Evolutionary conservation across 73 alveolate genomes (phyloP), one percentile per base, ranked within the genome.

Genomic region (Stentor roeselii): DNA sequence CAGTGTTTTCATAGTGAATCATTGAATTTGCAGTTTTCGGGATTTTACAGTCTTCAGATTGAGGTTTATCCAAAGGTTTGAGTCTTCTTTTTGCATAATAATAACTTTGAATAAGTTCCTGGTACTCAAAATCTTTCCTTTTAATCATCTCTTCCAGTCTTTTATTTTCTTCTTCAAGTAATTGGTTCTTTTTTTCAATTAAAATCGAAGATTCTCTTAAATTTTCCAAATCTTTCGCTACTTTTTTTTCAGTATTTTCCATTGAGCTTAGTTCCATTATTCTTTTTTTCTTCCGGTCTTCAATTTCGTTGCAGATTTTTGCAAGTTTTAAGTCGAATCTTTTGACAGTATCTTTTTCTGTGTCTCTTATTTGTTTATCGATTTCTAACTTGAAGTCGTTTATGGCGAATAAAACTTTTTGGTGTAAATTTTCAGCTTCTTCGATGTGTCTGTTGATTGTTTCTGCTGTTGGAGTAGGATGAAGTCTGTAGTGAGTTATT

Each of bases 301-400:
- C 80, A 67, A 67, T 21, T 1, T 67, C 80, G 11, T 67, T 32
- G 34, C 80, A 67, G 2, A 67, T 67, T 2, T 32, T 67, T 2
- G 41, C 80, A 21, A 67, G 42, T 67, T 67, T 67, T 32, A 67
- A 21, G 34, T 67, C 80, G 34, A 67, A 67, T 11, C n/a, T 67
- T 2, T 32, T 67, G 34, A 67, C 41, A 30, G 37, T 67, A 67
- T 67, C 80, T 67, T 67, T 67, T 2, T 67, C 80, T 34, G 21
- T 36, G 41, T 67, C 80, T 2, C 11, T 21, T 15, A 67, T n/a
- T 2, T 67, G 41, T 11, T 67, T n/a, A 21, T 67, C 41, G 41
- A 67, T 67, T 1, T 67, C 50, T 67, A 27, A 27, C 37, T 67
- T 67, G 2, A 67, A 67, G 34, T 32, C 37, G 41, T 21, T 21